A percentile compares a stretch with the other conserved stretches of the same genome.
These are phyloP conservation scores for Arabidopsis lyrata DNA, from an alignment of 441 rosid species.

Conservation along the genomic window DNA sequence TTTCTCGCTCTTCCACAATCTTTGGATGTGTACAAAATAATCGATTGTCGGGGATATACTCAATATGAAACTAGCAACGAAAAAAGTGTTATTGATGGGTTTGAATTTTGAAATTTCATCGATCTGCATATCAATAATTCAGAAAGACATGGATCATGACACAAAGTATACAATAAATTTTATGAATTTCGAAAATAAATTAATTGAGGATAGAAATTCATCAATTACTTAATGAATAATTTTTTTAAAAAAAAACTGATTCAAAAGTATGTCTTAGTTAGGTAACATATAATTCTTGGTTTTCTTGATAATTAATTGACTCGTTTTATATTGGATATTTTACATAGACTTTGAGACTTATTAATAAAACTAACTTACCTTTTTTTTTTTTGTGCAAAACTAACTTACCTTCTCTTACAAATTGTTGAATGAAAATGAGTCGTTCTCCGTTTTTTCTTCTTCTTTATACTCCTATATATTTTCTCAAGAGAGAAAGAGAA, in stretches of 20 bases:
- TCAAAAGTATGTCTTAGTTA: conserved; percentile 3
- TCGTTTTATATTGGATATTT: conserved; percentile 3
- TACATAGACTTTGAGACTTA: not conserved
- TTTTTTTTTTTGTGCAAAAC: no score
- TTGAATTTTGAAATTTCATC: conserved; percentile 25
- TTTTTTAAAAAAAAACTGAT: not conserved
- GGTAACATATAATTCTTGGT: not conserved
- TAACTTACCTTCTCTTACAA: not conserved
- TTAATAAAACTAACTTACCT: not conserved
- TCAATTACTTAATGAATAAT: no score
- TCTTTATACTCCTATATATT: not conserved
- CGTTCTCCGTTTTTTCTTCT: not conserved
- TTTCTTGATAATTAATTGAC: not conserved
- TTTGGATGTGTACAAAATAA: conserved; percentile 39
- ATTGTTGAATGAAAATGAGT: not conserved
- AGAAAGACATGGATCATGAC: conserved; percentile 1
- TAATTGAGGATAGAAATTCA: not conserved
- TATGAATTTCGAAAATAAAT: not conserved
- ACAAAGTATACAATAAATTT: not conserved
- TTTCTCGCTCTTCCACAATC: conserved; percentile 33
- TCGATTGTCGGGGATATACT: not conserved
- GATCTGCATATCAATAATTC: conserved; percentile 22
- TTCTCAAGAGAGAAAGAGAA: conserved; percentile 22
- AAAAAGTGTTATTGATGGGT: not conserved
- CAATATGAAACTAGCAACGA: conserved; percentile 6